Percentiles rank a stretch among this genome's conserved stretches.
These are phyloP conservation scores for Boletus semigastroideus DNA, from an alignment of 1,284 basidiomycete species.

Conservation along the genomic window DNA sequence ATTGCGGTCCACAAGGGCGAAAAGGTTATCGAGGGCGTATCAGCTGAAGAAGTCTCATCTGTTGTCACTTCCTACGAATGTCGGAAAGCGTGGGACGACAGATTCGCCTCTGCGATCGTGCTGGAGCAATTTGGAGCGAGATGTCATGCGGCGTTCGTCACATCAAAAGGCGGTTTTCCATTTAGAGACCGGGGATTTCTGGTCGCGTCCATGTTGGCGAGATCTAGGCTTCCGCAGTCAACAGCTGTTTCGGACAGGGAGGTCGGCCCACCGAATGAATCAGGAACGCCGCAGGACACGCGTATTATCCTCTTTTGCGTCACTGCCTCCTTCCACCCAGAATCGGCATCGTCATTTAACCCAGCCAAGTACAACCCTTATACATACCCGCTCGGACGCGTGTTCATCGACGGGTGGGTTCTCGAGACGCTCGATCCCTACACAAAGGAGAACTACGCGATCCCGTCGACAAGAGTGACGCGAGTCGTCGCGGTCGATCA, in stretches of 20 bases:
- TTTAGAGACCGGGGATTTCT: conserved; percentile 91
- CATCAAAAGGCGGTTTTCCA: conserved; percentile 80
- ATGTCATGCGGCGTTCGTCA: conserved; percentile 67
- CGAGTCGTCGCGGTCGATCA: conserved; percentile 89
- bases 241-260: conserved; percentile 32
- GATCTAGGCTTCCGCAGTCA: conserved; percentile 45
- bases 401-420: conserved; percentile 95
- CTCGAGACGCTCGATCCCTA: conserved; percentile 97
- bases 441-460: conserved; percentile 91
- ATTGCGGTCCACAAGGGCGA: conserved; percentile 88
- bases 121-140: conserved; percentile 85
- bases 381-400: conserved; percentile 72
- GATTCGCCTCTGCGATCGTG: conserved; percentile 66
- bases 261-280: conserved; percentile 24
- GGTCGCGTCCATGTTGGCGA: conserved; percentile 74
- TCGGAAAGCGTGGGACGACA: conserved; percentile 83
- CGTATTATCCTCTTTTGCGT: conserved; percentile 72
- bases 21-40: conserved; percentile 92
- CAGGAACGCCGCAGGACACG: conserved; percentile 29
- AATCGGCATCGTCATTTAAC: conserved; percentile 57
- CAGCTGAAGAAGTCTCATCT: conserved; percentile 87
- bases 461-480: conserved; percentile 92
- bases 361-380: conserved; percentile 78
- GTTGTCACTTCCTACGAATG: conserved; percentile 72
- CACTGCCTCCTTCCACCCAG: conserved; percentile 72